A percentile compares a stretch with the other conserved stretches of the same genome.
These are phyloP conservation scores for Passalora sequoiae DNA, from an alignment of 2,329 filamentous ascomycete genomes.

Conservation along the genomic window DNA sequence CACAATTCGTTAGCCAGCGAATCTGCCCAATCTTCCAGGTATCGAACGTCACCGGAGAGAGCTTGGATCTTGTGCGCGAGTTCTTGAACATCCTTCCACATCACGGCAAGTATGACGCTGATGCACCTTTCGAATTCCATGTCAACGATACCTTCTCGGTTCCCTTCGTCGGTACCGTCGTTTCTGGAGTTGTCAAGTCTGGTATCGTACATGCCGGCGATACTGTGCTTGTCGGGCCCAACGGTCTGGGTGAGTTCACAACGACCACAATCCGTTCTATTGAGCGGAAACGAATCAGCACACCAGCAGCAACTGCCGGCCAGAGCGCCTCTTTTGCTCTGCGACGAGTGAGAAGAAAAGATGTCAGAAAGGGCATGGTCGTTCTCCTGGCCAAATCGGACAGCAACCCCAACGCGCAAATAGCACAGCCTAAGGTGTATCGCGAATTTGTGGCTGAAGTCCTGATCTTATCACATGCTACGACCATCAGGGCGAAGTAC, in stretches of 20 bases:
- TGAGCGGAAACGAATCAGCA: slow-evolving; percentile 85
- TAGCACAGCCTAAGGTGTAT: slow-evolving; percentile 47
- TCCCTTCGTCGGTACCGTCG: slow-evolving; percentile 92
- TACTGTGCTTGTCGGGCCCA: slow-evolving; percentile 79
- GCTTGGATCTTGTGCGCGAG: slow-evolving; percentile 80
- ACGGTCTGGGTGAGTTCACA: slow-evolving; percentile 83
- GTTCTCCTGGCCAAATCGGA: slow-evolving; percentile 75
- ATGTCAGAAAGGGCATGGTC: slow-evolving; percentile 97
- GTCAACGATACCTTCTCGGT: slow-evolving; percentile 98
- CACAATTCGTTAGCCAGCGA: slow-evolving; percentile 88
- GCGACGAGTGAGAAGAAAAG: slow-evolving; percentile 79
- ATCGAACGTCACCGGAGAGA: slow-evolving; percentile 92
- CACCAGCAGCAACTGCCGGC: slow-evolving; percentile 81
- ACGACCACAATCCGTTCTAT: slow-evolving; percentile 85
- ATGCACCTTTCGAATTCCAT: slow-evolving; percentile 87
- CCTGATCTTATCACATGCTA: slow-evolving; percentile 89
- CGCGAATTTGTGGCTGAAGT: slow-evolving; percentile 63
- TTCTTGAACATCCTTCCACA: slow-evolving; percentile 95
- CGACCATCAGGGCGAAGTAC: slow-evolving; percentile 93
- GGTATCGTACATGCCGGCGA: slow-evolving; percentile 88
- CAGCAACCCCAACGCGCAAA: slow-evolving; percentile 43
- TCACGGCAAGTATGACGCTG: slow-evolving; percentile 83
- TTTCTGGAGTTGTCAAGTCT: slow-evolving; percentile 83
- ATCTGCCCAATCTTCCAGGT: slow-evolving; percentile 98
- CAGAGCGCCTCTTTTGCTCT: slow-evolving; percentile 91